Conservation (phyloP, 73 alveolate species). For the Symbiodinium natans region DNA sequence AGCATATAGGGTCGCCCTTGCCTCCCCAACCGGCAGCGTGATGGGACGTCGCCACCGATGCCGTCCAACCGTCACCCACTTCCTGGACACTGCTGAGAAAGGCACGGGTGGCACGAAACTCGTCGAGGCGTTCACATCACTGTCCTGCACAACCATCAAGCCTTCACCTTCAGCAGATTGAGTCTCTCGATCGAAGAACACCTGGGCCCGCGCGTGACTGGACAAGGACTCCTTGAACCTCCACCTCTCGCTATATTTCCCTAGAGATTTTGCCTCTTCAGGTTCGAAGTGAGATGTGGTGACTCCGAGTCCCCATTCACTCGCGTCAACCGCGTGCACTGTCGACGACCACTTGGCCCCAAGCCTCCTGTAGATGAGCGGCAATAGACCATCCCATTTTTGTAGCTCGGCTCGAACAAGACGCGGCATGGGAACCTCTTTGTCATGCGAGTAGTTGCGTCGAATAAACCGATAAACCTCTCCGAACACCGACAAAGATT, state of each 20-base stretch:
- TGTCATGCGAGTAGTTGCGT: background rate
- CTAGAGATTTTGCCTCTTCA: background rate
- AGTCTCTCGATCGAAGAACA: background rate
- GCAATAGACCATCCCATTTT: background rate
- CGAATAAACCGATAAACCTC: background rate
- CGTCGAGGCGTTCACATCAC: background rate
- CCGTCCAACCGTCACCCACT: background rate
- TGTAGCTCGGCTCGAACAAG: background rate
- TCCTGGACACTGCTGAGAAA: background rate
- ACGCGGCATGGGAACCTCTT: background rate
- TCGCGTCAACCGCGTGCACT: slow-evolving; percentile 9
- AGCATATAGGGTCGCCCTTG: background rate
- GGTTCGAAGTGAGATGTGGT: background rate
- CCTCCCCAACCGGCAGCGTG: slow-evolving; percentile 40
- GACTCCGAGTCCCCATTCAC: slow-evolving; percentile 32
- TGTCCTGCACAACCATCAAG: background rate
- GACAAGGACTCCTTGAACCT: background rate
- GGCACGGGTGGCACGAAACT: no score
- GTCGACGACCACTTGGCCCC: background rate
- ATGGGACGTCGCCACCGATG: background rate
- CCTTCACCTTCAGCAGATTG: background rate
- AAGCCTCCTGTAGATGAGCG: background rate
- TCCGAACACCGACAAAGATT: background rate
- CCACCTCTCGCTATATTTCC: slow-evolving; percentile 1
- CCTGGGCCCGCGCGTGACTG: background rate